Conservation (phyloP, 1,284 basidiomycete species). For the Cystobasidium pallidum region DNA sequence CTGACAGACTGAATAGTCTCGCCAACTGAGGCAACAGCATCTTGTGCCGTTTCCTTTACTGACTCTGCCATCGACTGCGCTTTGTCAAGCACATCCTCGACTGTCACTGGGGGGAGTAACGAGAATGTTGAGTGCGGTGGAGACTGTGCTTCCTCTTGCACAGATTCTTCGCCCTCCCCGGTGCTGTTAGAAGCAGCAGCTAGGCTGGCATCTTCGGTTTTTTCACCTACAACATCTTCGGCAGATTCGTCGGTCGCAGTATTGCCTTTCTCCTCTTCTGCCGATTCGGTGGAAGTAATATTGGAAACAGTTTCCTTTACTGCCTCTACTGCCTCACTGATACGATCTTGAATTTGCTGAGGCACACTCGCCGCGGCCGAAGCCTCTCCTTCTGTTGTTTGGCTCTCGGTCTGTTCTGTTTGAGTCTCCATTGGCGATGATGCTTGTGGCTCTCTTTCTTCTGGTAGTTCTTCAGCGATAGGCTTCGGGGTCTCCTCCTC, state of each 20-base stretch:
- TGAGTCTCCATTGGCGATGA: background rate
- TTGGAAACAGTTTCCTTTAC: conserved; percentile 4
- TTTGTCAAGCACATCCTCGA: conserved; percentile 42
- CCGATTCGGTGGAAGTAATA: background rate
- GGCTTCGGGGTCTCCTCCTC: conserved; percentile 24
- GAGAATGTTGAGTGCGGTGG: conserved; percentile 43
- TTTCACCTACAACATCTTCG: background rate
- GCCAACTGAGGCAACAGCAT: conserved; percentile 4
- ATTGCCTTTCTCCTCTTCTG: background rate
- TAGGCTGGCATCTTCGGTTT: background rate
- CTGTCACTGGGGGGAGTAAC: conserved; percentile 29
- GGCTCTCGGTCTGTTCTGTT: background rate
- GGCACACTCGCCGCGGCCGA: background rate
- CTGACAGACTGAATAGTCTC: conserved; percentile 6
- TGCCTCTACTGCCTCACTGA: conserved; percentile 6
- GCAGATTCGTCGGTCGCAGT: background rate
- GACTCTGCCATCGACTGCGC: conserved; percentile 26
- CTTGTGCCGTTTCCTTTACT: conserved; percentile 24
- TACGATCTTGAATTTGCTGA: background rate
- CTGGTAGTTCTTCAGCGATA: background rate
- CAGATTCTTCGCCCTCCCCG: background rate
- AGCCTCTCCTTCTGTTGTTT: background rate
- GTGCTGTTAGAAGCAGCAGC: background rate
- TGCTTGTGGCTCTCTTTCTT: too few relatives aligned
- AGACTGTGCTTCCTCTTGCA: conserved; percentile 12